These are phyloP conservation scores for Pseudotsuga menziesii DNA, from an alignment of 75 land plant genomes.

Conservation along the genomic window DNA sequence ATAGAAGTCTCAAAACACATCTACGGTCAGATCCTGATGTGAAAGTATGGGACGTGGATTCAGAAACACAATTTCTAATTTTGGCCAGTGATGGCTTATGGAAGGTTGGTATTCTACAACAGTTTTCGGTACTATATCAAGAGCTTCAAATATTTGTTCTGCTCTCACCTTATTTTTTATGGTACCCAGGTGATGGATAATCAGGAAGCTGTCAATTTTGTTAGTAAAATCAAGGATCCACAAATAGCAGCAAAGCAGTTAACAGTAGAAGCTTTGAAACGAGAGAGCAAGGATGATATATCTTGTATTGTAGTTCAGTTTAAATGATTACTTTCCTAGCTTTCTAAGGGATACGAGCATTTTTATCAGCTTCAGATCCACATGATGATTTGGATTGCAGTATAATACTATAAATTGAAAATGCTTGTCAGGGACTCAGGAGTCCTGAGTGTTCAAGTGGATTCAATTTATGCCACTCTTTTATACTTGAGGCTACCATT, in stretches of 20 bases:
- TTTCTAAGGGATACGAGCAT: too few species aligned
- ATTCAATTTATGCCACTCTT: too few species aligned
- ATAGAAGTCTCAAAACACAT: constrained; percentile 60
- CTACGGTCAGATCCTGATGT: constrained; percentile 59
- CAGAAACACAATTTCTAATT: constrained; percentile 44
- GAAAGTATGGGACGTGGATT: constrained; percentile 20
- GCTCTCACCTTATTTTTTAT: not conserved
- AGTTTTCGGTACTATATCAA: not conserved
- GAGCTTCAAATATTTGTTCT: constrained; percentile 1
- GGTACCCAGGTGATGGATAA: constrained; percentile 8
- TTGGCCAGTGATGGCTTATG: constrained; percentile 71
- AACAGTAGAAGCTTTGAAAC: constrained; percentile 9
- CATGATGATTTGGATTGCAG: too few species aligned
- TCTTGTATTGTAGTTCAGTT: constrained; percentile 14
- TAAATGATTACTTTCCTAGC: not conserved
- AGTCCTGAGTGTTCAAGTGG: too few species aligned
- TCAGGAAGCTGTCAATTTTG: constrained; percentile 8
- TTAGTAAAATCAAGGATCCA: constrained; percentile 9
- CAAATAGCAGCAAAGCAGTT: constrained; percentile 8
- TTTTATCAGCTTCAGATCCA: too few species aligned
- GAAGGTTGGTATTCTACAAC: constrained; percentile 35
- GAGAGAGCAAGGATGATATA: constrained; percentile 14
- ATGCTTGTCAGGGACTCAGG: too few species aligned
- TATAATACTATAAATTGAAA: too few species aligned
- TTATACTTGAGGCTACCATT: too few species aligned